Percentiles rank a stretch among this genome's conserved stretches.
Conservation (phyloP, 2,329 filamentous ascomycete species). For the Raffaelea albimanens region DNA sequence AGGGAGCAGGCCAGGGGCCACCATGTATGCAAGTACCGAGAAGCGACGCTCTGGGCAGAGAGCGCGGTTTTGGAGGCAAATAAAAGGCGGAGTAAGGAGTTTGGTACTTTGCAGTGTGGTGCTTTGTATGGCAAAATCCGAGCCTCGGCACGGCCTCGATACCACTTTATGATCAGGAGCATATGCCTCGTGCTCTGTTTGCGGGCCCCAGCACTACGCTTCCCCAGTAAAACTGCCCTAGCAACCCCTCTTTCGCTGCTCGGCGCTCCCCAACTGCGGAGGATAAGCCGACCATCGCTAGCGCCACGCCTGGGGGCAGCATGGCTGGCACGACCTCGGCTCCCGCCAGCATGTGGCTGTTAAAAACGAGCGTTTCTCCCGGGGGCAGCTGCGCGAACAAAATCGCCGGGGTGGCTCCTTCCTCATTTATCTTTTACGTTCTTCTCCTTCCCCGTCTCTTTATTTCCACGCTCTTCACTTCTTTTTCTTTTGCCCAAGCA, state of each 20-base stretch:
- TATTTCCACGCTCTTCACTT: background rate
- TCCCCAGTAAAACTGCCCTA: background rate
- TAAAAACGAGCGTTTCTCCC: background rate
- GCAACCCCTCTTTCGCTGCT: no score
- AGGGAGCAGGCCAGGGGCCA: no score
- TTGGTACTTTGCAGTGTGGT: no score
- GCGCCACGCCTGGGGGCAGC: background rate
- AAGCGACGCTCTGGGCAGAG: no score
- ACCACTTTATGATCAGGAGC: no score
- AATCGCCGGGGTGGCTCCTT: no score
- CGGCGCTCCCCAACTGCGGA: background rate
- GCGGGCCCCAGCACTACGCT: no score
- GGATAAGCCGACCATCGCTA: background rate
- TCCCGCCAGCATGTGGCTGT: constrained; percentile 14
- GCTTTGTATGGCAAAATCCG: background rate
- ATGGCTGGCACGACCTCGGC: constrained; percentile 12
- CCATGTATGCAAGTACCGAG: no score
- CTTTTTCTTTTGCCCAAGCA: background rate
- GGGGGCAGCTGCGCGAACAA: background rate
- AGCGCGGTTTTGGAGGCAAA: no score
- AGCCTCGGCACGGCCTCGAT: background rate
- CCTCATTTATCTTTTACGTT: background rate
- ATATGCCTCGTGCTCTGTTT: no score
- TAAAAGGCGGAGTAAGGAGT: no score
- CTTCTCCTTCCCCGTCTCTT: background rate